These are phyloP conservation scores for Onygena corvina DNA, from an alignment of 2,329 filamentous ascomycete genomes.

Conservation along the genomic window DNA sequence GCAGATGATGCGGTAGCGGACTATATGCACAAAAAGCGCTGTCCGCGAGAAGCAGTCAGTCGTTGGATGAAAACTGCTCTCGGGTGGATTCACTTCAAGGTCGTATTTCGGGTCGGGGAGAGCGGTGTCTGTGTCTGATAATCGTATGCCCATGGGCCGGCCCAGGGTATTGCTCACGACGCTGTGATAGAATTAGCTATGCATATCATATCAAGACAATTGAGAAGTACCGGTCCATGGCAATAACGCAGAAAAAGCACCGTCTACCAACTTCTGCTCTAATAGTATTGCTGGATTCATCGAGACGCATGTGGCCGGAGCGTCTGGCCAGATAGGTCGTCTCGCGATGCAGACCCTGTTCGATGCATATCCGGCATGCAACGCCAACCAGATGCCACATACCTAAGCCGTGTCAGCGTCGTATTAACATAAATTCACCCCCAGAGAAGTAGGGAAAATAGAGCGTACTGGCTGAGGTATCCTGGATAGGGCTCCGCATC, in stretches of 20 bases:
- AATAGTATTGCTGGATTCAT: neutral
- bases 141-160: slow-evolving; percentile 30
- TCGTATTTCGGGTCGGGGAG: slow-evolving; percentile 24
- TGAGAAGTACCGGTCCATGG: slow-evolving; percentile 28
- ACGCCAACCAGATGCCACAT: slow-evolving; percentile 38
- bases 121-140: slow-evolving; percentile 34
- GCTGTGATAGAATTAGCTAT: slow-evolving; percentile 2
- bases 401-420: slow-evolving; percentile 3
- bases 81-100: slow-evolving; percentile 12
- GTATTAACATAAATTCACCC: neutral
- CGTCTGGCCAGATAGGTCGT: slow-evolving; percentile 22
- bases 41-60: slow-evolving; percentile 14
- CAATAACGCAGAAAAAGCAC: slow-evolving; percentile 37
- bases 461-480: slow-evolving; percentile 25
- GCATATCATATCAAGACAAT: neutral
- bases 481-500: slow-evolving; percentile 31
- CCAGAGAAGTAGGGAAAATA: neutral
- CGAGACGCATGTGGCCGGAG: slow-evolving; percentile 5
- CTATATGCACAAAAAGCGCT: slow-evolving; percentile 31
- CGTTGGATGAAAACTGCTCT: slow-evolving; percentile 11
- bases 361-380: slow-evolving; percentile 32
- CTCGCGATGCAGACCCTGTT: slow-evolving; percentile 33
- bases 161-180: slow-evolving; percentile 29
- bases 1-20: slow-evolving; percentile 32
- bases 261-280: slow-evolving; percentile 26